A percentile compares a stretch with the other conserved stretches of the same genome.
phyloP scores from a whole-genome alignment of 768 basidiomycete species.

The Termitomyces bulborhizus region DNA sequence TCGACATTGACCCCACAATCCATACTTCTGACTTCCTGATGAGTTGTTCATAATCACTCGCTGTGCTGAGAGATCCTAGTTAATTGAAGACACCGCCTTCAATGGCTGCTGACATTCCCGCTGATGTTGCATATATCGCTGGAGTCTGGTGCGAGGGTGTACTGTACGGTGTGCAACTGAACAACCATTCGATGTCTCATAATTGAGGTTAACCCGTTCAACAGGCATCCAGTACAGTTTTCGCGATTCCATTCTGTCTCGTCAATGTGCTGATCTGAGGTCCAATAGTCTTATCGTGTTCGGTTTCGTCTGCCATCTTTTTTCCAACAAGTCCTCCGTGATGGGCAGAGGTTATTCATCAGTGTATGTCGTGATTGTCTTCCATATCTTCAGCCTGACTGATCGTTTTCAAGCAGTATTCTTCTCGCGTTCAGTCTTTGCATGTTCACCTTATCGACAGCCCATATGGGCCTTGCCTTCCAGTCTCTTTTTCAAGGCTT shows the following conservation, averaged over 20 bases:
- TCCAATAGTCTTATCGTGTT: constrained; percentile 18
- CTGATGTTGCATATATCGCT: constrained; percentile 24
- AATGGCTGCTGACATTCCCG: constrained; percentile 22
- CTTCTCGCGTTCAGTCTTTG: constrained; percentile 16
- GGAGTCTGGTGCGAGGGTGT: constrained; percentile 25
- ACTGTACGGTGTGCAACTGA: constrained; percentile 17
- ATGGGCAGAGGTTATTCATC: constrained; percentile 18
- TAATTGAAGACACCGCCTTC: not conserved
- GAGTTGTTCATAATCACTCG: not conserved
- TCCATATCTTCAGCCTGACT: not conserved
- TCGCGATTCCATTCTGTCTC: not conserved
- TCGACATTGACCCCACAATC: not conserved
- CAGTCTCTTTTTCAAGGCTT: constrained; percentile 21
- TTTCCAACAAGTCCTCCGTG: constrained; percentile 12
- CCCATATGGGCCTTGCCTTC: constrained; percentile 19
- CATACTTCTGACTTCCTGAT: not conserved
- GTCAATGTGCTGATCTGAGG: not conserved
- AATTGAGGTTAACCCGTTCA: not conserved
- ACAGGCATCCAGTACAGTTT: constrained; percentile 20
- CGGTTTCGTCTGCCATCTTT: constrained; percentile 18
- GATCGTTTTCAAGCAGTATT: constrained; percentile 5
- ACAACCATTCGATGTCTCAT: not conserved
- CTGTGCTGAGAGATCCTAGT: not conserved
- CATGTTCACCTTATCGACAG: constrained; percentile 22
- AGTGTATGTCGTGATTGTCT: constrained; percentile 4